Conservation (phyloP, 2,329 filamentous ascomycete species). For the Penicillium sp. region DNA sequence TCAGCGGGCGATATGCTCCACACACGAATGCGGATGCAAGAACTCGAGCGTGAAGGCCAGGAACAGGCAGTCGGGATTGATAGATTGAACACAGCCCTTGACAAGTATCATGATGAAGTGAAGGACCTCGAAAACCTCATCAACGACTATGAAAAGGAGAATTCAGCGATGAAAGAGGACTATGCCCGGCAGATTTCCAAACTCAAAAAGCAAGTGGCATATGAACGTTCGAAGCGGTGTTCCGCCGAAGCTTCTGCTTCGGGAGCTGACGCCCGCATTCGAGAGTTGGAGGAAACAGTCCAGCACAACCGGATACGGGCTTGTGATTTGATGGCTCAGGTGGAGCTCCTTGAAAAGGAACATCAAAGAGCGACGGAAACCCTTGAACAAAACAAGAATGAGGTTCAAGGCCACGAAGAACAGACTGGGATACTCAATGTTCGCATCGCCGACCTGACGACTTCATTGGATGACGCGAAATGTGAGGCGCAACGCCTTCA, state of each 20-base stretch:
- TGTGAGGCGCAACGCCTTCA: slow-evolving; percentile 38
- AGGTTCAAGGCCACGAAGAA: slow-evolving; percentile 31
- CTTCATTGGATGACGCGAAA: slow-evolving; percentile 37
- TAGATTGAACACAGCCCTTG: slow-evolving; percentile 42
- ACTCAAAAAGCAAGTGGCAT: slow-evolving; percentile 35
- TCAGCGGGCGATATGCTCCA: slow-evolving; percentile 47
- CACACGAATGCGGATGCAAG: slow-evolving; percentile 43
- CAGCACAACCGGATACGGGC: slow-evolving; percentile 35
- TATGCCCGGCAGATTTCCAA: slow-evolving; percentile 32
- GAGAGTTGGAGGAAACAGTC: slow-evolving; percentile 35
- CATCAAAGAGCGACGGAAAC: slow-evolving; percentile 23
- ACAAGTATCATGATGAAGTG: slow-evolving; percentile 45
- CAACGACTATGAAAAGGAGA: slow-evolving; percentile 40
- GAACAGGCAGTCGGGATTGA: slow-evolving; percentile 43
- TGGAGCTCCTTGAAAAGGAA: slow-evolving; percentile 36
- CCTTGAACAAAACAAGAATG: slow-evolving; percentile 23
- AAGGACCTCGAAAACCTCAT: slow-evolving; percentile 44
- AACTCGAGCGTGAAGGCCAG: slow-evolving; percentile 40
- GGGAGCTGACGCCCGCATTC: slow-evolving; percentile 35
- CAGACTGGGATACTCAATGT: slow-evolving; percentile 42
- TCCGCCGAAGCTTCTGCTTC: slow-evolving; percentile 37
- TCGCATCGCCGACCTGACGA: slow-evolving; percentile 40
- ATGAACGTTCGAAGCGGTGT: slow-evolving; percentile 33
- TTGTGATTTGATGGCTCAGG: slow-evolving; percentile 34
- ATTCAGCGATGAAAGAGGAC: slow-evolving; percentile 26